Evolutionary conservation across 257 asterid genomes (phyloP).

Genomic region (Ballota nigra): DNA sequence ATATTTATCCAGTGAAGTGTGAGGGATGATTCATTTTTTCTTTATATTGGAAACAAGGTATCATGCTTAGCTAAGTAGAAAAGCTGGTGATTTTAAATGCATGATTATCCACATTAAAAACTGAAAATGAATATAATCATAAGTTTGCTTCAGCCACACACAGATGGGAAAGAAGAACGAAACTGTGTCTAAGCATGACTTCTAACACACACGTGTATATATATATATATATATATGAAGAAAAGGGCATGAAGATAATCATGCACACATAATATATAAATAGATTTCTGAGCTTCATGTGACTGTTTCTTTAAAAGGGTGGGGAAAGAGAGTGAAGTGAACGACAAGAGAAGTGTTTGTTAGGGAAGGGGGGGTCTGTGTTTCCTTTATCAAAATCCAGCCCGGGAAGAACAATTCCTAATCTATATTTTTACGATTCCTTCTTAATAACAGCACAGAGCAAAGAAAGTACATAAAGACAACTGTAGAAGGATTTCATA

Average conservation of each 20-base stretch:
- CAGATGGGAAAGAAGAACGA: not conserved
- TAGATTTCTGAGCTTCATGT: not conserved
- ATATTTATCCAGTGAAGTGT: too few species aligned
- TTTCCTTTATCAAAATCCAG: not conserved
- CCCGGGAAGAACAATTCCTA: not conserved
- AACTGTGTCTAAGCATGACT: not conserved
- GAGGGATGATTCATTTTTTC: not conserved
- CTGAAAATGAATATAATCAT: not conserved
- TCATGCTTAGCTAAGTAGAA: not conserved
- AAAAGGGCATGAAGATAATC: not conserved
- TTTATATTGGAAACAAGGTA: not conserved
- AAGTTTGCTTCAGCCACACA: slow-evolving; percentile 5
- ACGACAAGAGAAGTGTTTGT: not conserved
- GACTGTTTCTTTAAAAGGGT: not conserved
- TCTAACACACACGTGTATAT: not conserved
- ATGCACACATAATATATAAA: not conserved
- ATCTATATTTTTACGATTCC: not conserved
- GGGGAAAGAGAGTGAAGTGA: not conserved
- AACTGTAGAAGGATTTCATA: not conserved
- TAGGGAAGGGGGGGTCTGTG: too few species aligned
- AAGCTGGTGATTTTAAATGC: not conserved
- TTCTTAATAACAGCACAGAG: not conserved
- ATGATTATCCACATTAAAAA: not conserved
- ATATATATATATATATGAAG: not conserved
- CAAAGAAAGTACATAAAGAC: not conserved